These are phyloP conservation scores for Monosporascus ibericus DNA, from an alignment of 2,329 filamentous ascomycete genomes.

Conservation along the genomic window DNA sequence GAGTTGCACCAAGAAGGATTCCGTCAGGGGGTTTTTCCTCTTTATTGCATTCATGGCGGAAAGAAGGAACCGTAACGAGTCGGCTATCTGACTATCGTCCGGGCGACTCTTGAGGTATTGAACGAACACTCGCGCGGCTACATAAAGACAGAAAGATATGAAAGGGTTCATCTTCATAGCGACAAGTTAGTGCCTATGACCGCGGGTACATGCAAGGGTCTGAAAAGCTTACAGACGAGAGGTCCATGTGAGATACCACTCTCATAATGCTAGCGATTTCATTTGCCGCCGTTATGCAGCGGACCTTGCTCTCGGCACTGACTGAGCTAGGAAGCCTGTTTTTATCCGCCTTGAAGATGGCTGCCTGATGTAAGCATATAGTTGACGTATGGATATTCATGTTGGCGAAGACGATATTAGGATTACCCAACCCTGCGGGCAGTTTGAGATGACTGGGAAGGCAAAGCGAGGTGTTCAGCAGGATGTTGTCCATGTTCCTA, in stretches of 20 bases:
- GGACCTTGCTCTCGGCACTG: conserved; percentile 81
- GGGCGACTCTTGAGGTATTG: conserved; percentile 95
- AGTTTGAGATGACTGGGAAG: conserved; percentile 78
- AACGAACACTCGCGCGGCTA: conserved; percentile 90
- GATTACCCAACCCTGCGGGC: conserved; percentile 65
- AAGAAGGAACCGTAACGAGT: conserved; percentile 84
- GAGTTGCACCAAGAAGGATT: conserved; percentile 89
- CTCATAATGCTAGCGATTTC: conserved; percentile 95
- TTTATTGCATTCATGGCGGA: conserved; percentile 88
- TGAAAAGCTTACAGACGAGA: conserved; percentile 60
- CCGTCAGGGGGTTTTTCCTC: conserved; percentile 80
- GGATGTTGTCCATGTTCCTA: conserved; percentile 78
- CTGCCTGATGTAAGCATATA: conserved; percentile 96
- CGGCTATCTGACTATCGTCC: conserved; percentile 69
- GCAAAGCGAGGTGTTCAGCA: conserved; percentile 79
- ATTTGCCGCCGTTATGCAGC: conserved; percentile 88
- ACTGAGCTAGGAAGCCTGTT: conserved; percentile 71
- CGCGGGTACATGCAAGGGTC: neutral
- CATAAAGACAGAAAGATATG: conserved; percentile 90
- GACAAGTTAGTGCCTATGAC: conserved; percentile 7
- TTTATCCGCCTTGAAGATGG: conserved; percentile 95
- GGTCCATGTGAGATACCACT: conserved; percentile 84
- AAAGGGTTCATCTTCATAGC: conserved; percentile 79
- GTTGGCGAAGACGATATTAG: conserved; percentile 88
- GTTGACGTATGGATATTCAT: conserved; percentile 97